A percentile compares a stretch with the other conserved stretches of the same genome.
Conservation (phyloP, 2,329 filamentous ascomycete genomes). For the Pestalotiopsis sp. region DNA sequence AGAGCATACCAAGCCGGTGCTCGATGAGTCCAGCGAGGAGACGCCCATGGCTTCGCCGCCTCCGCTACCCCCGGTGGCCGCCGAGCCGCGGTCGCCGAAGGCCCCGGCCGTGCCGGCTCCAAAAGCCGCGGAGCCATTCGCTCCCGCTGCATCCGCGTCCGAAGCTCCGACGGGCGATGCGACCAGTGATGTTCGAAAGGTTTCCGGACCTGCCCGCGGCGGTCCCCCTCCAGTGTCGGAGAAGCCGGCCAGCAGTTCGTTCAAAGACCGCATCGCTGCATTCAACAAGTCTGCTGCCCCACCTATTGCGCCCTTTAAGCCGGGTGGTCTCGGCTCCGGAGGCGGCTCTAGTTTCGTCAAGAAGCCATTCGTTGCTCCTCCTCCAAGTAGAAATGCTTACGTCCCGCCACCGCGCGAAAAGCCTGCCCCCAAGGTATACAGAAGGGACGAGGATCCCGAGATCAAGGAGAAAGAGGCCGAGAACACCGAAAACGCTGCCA, state of each 20-base stretch:
- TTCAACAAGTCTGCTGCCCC: slow-evolving; percentile 91
- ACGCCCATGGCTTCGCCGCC: slow-evolving; percentile 29
- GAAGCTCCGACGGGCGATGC: slow-evolving; percentile 33
- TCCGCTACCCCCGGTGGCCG: slow-evolving; percentile 23
- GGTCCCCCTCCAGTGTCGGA: slow-evolving; percentile 67
- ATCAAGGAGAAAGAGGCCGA: slow-evolving; percentile 68
- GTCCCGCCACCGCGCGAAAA: slow-evolving; percentile 75
- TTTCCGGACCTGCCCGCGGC: slow-evolving; percentile 49
- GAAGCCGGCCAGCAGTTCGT: slow-evolving; percentile 77
- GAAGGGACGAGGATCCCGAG: slow-evolving; percentile 84
- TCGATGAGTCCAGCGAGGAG: slow-evolving; percentile 32
- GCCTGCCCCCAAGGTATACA: slow-evolving; percentile 75
- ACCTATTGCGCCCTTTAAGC: slow-evolving; percentile 89
- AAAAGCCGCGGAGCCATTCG: slow-evolving; percentile 40
- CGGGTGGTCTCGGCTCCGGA: slow-evolving; percentile 62
- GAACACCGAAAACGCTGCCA: slow-evolving; percentile 67
- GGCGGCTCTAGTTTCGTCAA: slow-evolving; percentile 75
- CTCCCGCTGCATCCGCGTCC: slow-evolving; percentile 34
- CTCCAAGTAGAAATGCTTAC: slow-evolving; percentile 89
- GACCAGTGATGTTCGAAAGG: slow-evolving; percentile 41
- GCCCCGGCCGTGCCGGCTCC: slow-evolving; percentile 31
- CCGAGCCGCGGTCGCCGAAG: slow-evolving; percentile 28
- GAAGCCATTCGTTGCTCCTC: slow-evolving; percentile 95
- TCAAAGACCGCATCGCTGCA: slow-evolving; percentile 93
- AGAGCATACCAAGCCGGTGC: slow-evolving; percentile 22